Base-by-base conservation (phyloP, 2,329 filamentous ascomycete species). In the Fusarium sp. region DNA sequence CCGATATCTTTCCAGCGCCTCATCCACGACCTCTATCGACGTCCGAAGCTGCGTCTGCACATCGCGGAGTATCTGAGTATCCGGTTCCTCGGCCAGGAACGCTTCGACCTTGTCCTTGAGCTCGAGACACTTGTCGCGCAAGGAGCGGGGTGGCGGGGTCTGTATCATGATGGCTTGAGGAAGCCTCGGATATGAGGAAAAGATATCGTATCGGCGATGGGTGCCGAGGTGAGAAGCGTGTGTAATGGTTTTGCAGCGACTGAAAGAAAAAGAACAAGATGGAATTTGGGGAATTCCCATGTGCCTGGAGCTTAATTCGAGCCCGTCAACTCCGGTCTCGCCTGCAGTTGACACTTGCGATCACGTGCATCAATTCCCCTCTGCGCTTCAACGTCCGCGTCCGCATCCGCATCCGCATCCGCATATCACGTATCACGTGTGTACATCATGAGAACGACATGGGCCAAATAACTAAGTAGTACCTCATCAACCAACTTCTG, bases 1-100 rank as follows among this genome's bases (percentile, higher is more conserved):
- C 88, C 84, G 84, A 76, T 97, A 98, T 72, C 83, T 84, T 62
- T 85, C 77, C 72, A 97, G 80, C 12, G 93, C 91, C 70, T 92
- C 85, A 59, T 87, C 84, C 55, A 97, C 87, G 22, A 97, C 88
- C 22, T 78, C 82, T 71, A 96, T 82, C 24, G 92, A 89, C 49
- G 86, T 80, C 59, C 87, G 85, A 41, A 91, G 90, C 80, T 95
- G 93, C 54, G 80, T 77, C 78, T 97, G 93, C 26, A 93, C 86
- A 52, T 81, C 81, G 67, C 78, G 80, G 55, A 93, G 77, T 40
- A 85, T 76, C 50, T 85, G 79, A 19, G 84, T 83, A 4, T 82
- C 79, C 57, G 85, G 80, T 29, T 85, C 76, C 64, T 87, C 82
- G 42, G 80, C 80, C 52, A 96, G 80, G 72, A 96, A 93, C 24